Evolutionary conservation across 345 rosid genomes (phyloP), one percentile per base, ranked within the genome.

Genomic region (Citrus reticulata): DNA sequence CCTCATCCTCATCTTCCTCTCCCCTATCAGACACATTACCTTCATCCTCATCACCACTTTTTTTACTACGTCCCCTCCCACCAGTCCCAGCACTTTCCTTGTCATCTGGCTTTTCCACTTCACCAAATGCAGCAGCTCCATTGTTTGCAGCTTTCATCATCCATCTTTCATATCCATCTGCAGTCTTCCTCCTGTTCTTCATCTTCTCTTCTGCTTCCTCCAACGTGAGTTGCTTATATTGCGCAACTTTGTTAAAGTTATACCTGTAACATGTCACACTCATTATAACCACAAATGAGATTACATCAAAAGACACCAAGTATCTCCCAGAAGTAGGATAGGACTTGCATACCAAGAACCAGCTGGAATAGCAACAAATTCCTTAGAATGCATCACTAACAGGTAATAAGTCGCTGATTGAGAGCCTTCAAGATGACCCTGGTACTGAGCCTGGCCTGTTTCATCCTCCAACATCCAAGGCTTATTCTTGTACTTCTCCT

Each of bases 181-280:
- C 99, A 1, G 97, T 96, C 84, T 93, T 96, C 76, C 95, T 89
- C 88, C 98, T 85, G 65, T 94, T 96, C 87, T 78, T 91, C 94
- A 96, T 96, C 89, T 94, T 96, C 89, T 94, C 99, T 82, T 96
- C 98, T 1, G 98, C 99, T 86, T 96, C 99, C 86, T 96, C 99
- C 83, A 96, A 80, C 2, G 99, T 96, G 72, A 96, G 97, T 78
- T 94, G 97, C 85, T 96, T 96, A 87, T 96, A 96, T 72, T 94
- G 99, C 7, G 97, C 97, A 83, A 94, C 94, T 89, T 96, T 96
- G 88, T 90, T 92, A 80, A 93, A 93, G 79, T 92, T 92, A 82
- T 86, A 93, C 98, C 94, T 92, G 78, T 71, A 76, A 74, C 58
- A 79, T 27, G 35, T 65, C 30, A 74, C 60, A 71, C 27, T 57